phyloP scores from a whole-genome alignment of 192 early-diverging fungal genomes.

The Gigaspora rosea region DNA sequence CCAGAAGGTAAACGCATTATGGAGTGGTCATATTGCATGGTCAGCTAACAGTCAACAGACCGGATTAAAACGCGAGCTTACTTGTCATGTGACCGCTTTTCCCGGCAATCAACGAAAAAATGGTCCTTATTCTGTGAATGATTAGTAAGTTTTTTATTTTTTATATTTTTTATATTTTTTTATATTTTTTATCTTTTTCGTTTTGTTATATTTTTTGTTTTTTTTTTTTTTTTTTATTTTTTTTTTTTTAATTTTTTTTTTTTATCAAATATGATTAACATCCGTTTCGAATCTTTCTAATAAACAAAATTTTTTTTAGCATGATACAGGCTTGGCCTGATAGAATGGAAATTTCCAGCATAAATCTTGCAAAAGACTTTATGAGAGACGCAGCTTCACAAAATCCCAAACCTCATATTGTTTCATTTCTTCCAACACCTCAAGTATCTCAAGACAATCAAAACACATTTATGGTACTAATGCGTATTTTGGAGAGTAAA shows the following conservation, averaged over 20 bases:
- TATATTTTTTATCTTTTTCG: too few relatives aligned
- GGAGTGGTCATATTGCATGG: slow-evolving; percentile 19
- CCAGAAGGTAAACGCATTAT: background rate
- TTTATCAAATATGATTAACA: too few relatives aligned
- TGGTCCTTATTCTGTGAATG: background rate
- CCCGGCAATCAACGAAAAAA: background rate
- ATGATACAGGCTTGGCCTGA: slow-evolving; percentile 9
- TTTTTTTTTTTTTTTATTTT: too few relatives aligned
- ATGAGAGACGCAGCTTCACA: background rate
- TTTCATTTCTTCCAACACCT: slow-evolving; percentile 5
- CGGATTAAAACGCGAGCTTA: slow-evolving; percentile 5
- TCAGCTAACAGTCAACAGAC: background rate
- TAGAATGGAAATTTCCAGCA: slow-evolving; percentile 7
- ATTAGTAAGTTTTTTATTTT: background rate
- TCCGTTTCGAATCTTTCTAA: too few relatives aligned
- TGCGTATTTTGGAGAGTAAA: slow-evolving; percentile 9
- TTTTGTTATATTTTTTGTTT: too few relatives aligned
- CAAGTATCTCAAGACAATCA: background rate
- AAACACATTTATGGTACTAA: background rate
- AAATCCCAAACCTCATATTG: background rate
- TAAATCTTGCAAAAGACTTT: background rate
- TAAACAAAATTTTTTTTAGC: background rate
- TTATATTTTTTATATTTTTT: too few relatives aligned
- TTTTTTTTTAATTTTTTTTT: too few relatives aligned
- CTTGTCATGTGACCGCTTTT: slow-evolving; percentile 10